These are phyloP conservation scores for Voacanga thouarsii DNA, from an alignment of 257 asterid species.

Conservation along the genomic window DNA sequence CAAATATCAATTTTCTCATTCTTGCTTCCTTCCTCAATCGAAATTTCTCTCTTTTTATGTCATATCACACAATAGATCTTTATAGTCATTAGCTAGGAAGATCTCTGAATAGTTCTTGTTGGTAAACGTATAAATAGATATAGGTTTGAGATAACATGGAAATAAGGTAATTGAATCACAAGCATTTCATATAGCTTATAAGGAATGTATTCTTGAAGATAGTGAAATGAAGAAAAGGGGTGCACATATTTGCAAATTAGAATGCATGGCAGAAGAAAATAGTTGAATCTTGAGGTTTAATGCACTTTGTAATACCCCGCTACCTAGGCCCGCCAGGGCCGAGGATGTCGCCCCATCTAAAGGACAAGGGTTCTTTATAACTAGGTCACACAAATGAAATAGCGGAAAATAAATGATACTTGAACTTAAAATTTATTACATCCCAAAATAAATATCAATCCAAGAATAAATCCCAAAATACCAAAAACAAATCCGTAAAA, in stretches of 20 bases:
- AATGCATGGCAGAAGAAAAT: background rate
- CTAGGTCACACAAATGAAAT: too few relatives aligned
- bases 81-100: background rate
- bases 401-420: too few relatives aligned
- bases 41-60: background rate
- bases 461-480: too few relatives aligned
- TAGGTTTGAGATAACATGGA: background rate
- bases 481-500: too few relatives aligned
- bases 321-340: too few relatives aligned
- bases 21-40: background rate
- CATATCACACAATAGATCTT: background rate
- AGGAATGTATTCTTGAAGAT: background rate
- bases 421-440: too few relatives aligned
- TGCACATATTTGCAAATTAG: too few relatives aligned
- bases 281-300: background rate
- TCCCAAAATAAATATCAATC: too few relatives aligned
- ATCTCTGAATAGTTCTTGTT: background rate
- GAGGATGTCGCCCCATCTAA: too few relatives aligned
- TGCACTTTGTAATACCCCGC: too few relatives aligned
- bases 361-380: too few relatives aligned
- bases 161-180: background rate
- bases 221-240: background rate
- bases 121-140: background rate
- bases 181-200: background rate
- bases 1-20: conserved; percentile 2